Conservation (phyloP, 2,329 filamentous ascomycete genomes). For the Oidium heveae region DNA sequence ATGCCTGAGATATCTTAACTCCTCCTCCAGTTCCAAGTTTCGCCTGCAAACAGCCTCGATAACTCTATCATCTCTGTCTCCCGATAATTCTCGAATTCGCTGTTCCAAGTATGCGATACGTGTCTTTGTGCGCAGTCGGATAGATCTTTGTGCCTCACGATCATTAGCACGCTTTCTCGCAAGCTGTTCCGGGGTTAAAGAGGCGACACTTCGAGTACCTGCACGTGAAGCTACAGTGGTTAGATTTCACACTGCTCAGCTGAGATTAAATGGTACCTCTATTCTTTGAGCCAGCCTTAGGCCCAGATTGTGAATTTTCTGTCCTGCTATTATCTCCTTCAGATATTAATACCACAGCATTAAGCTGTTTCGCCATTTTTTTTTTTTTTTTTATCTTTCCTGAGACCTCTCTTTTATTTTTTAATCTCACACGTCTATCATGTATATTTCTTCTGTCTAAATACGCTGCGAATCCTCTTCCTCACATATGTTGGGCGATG, state of each 20-base stretch:
- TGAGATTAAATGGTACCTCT: no score
- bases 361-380: no score
- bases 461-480: no score
- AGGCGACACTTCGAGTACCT: slow-evolving; percentile 57
- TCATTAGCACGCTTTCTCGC: slow-evolving; percentile 80
- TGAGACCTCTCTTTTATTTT: no score
- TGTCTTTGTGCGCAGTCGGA: slow-evolving; percentile 62
- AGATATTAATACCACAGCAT: no score
- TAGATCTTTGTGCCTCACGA: slow-evolving; percentile 70
- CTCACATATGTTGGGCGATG: no score
- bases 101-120: slow-evolving; percentile 31
- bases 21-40: background rate
- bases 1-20: background rate
- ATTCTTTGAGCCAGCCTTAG: no score
- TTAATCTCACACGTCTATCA: no score
- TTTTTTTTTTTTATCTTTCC: no score
- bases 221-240: slow-evolving; percentile 9
- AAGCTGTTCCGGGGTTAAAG: slow-evolving; percentile 66
- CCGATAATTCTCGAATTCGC: slow-evolving; percentile 9
- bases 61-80: background rate
- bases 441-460: no score
- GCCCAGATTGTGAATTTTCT: no score
- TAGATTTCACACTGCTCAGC: background rate
- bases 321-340: no score
- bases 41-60: background rate